A percentile compares a stretch with the other conserved stretches of the same genome.
phyloP scores from a whole-genome alignment of 1,284 basidiomycete genomes.

The Pterulicium gracile region DNA sequence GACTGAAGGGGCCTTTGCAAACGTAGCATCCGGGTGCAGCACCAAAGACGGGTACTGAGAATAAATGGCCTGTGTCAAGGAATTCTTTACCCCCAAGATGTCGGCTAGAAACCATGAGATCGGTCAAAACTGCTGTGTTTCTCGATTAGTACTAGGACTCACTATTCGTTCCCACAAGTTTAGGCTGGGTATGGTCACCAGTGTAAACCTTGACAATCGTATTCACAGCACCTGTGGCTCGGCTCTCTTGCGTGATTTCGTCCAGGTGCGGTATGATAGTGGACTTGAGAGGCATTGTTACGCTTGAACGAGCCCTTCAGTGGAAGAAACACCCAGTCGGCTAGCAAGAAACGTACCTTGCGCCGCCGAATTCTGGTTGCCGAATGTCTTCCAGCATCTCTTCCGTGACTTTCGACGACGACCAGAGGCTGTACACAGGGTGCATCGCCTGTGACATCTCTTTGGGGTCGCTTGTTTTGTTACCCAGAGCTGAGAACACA shows the following conservation, averaged over 20 bases:
- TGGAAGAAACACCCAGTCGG: neutral
- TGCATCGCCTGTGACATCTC: neutral
- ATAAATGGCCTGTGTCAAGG: constrained; percentile 10
- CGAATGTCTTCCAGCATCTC: constrained; percentile 18
- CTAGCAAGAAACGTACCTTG: constrained; percentile 13
- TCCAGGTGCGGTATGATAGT: constrained; percentile 12
- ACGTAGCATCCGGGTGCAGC: constrained; percentile 6
- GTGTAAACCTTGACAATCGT: constrained; percentile 13
- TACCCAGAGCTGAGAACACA: constrained; percentile 19
- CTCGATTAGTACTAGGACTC: no score
- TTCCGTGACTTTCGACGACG: constrained; percentile 22
- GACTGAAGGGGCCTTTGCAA: constrained; percentile 4
- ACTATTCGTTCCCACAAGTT: constrained; percentile 12
- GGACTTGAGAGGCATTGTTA: constrained; percentile 13
- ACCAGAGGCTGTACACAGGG: constrained; percentile 18
- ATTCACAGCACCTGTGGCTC: constrained; percentile 11
- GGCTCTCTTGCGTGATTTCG: constrained; percentile 10
- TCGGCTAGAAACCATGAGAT: constrained; percentile 7
- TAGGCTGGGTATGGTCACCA: constrained; percentile 2
- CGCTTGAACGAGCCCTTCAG: constrained; percentile 4
- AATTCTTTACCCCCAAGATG: constrained; percentile 11
- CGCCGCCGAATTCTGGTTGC: constrained; percentile 20
- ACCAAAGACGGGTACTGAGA: constrained; percentile 5
- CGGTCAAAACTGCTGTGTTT: no score
- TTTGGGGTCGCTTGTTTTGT: no score